A percentile compares a stretch with the other conserved stretches of the same genome.
phyloP scores from a whole-genome alignment of 2,329 filamentous ascomycete species.

The Keithomyces neogunnii region DNA sequence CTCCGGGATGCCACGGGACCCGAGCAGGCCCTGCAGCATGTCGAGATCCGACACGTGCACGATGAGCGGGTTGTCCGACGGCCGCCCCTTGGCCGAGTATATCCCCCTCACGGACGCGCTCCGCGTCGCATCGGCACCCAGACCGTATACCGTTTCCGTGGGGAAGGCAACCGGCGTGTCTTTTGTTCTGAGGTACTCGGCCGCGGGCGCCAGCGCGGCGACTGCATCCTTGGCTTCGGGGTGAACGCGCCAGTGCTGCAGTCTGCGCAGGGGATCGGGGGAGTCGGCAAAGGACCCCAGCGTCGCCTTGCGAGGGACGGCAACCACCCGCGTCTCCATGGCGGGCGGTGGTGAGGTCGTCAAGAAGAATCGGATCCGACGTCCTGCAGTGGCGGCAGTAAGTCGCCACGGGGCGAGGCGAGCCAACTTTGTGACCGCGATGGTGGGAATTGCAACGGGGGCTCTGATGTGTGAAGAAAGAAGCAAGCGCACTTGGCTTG shows the following conservation, averaged over 20 bases:
- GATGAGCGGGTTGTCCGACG: slow-evolving; percentile 91
- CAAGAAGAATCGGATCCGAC: background rate
- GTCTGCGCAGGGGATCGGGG: slow-evolving; percentile 17
- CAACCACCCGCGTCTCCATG: slow-evolving; percentile 33
- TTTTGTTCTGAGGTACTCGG: slow-evolving; percentile 52
- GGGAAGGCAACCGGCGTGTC: slow-evolving; percentile 85
- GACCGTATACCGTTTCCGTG: slow-evolving; percentile 93
- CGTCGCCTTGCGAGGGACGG: slow-evolving; percentile 20
- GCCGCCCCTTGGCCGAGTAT: slow-evolving; percentile 81
- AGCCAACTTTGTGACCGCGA: background rate
- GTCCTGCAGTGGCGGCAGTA: slow-evolving; percentile 15
- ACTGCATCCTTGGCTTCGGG: slow-evolving; percentile 22
- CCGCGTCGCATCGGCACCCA: slow-evolving; percentile 91
- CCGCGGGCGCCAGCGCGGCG: slow-evolving; percentile 51
- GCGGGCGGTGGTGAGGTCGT: slow-evolving; percentile 6
- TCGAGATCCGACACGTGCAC: slow-evolving; percentile 77
- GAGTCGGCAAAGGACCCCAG: slow-evolving; percentile 26
- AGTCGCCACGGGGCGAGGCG: slow-evolving; percentile 13
- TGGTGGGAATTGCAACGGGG: background rate
- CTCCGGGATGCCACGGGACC: slow-evolving; percentile 43
- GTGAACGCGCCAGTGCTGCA: slow-evolving; percentile 35
- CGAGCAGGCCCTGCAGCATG: slow-evolving; percentile 61
- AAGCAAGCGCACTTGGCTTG: background rate
- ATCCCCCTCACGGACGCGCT: slow-evolving; percentile 82
- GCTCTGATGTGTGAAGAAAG: background rate